phyloP scores from a whole-genome alignment of 2,329 filamentous ascomycete species.

The Epichloe aotearoae region DNA sequence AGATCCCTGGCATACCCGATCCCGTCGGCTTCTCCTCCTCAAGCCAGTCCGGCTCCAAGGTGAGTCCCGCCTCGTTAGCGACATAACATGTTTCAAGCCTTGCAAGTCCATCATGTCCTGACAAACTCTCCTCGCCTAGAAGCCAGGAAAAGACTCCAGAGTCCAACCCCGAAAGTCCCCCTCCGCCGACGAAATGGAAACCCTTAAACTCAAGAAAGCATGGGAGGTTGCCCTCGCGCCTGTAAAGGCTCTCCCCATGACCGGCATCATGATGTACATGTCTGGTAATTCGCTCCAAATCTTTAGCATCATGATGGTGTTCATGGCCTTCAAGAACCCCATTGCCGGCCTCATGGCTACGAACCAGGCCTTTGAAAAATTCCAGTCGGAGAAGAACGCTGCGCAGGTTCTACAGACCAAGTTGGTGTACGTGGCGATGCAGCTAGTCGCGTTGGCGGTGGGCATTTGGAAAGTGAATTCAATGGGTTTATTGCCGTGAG shows the following conservation, averaged over 20 bases:
- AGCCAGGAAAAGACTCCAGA: conserved; percentile 38
- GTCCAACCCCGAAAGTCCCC: conserved; percentile 48
- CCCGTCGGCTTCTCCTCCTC: conserved; percentile 69
- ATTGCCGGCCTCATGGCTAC: conserved; percentile 72
- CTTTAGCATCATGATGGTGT: conserved; percentile 99
- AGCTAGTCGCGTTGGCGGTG: conserved; percentile 67
- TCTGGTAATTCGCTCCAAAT: conserved; percentile 96
- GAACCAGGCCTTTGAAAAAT: conserved; percentile 78
- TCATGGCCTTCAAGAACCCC: conserved; percentile 97
- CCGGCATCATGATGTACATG: conserved; percentile 99
- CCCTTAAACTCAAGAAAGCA: conserved; percentile 93
- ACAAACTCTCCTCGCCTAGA: conserved; percentile 19
- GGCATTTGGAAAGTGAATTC: conserved; percentile 94
- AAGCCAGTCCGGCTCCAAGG: conserved; percentile 44
- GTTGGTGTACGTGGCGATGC: conserved; percentile 75
- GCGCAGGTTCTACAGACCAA: conserved; percentile 70
- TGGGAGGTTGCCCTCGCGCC: conserved; percentile 95
- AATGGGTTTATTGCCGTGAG: conserved; percentile 88
- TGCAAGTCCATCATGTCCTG: neutral
- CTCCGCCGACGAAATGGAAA: conserved; percentile 78
- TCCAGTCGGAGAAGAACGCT: conserved; percentile 70
- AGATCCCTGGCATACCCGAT: conserved; percentile 59
- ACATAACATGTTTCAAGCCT: neutral
- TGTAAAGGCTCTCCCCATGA: conserved; percentile 93
- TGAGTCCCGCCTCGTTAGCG: conserved; percentile 14